Percentiles rank a stretch among this genome's conserved stretches.
phyloP scores from a whole-genome alignment of 1,284 basidiomycete species.

The Cryptococcus sp. region DNA sequence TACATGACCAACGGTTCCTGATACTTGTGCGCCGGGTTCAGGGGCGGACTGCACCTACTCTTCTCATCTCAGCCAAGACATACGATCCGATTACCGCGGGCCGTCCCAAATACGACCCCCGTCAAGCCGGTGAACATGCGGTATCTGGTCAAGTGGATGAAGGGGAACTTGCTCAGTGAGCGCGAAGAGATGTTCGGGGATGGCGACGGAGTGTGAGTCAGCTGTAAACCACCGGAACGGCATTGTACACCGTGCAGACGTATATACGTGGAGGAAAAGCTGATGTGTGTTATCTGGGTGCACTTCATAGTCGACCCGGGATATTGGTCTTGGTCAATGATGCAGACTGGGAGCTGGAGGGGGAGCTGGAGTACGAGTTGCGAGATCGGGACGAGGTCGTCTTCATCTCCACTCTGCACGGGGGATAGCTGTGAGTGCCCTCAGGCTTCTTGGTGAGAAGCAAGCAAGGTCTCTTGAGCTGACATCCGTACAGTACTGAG shows the following conservation, averaged over 20 bases:
- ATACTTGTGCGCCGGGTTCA: slow-evolving; percentile 54
- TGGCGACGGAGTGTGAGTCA: slow-evolving; percentile 78
- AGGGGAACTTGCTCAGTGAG: slow-evolving; percentile 76
- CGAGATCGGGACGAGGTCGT: slow-evolving; percentile 84
- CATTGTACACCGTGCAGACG: neutral
- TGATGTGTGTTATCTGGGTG: too few relatives aligned
- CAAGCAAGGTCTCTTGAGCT: too few relatives aligned
- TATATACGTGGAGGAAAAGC: neutral
- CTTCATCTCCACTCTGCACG: slow-evolving; percentile 94
- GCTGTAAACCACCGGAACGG: neutral
- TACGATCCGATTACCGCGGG: slow-evolving; percentile 62
- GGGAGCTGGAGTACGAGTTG: slow-evolving; percentile 83
- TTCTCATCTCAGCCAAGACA: slow-evolving; percentile 69
- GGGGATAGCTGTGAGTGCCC: slow-evolving; percentile 60
- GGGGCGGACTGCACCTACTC: slow-evolving; percentile 83
- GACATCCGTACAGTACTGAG: too few relatives aligned
- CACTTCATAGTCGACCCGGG: slow-evolving; percentile 74
- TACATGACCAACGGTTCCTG: neutral
- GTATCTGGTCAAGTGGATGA: slow-evolving; percentile 77
- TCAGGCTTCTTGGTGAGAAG: too few relatives aligned
- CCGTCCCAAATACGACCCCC: slow-evolving; percentile 42
- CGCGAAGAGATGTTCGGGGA: slow-evolving; percentile 88
- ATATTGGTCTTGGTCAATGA: slow-evolving; percentile 95
- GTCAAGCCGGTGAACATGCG: slow-evolving; percentile 65
- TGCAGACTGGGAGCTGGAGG: slow-evolving; percentile 97